Conservation (phyloP, 2,329 filamentous ascomycete genomes). For the Fusarium pininemorale region DNA sequence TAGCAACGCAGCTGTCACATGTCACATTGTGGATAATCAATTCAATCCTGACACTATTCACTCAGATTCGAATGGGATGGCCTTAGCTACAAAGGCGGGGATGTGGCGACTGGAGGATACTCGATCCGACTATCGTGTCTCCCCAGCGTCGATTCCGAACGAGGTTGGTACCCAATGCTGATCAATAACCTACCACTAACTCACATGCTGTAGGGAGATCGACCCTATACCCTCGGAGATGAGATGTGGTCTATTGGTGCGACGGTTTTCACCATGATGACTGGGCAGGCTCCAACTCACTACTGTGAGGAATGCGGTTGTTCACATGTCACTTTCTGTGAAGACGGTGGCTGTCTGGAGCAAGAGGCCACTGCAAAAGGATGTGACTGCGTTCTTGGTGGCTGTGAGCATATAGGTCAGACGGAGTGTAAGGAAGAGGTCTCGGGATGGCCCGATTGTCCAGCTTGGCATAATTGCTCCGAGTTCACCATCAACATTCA, state of each 20-base stretch:
- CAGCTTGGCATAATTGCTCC: slow-evolving; percentile 30
- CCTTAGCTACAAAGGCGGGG: slow-evolving; percentile 25
- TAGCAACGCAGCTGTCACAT: slow-evolving; percentile 51
- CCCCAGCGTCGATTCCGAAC: slow-evolving; percentile 10
- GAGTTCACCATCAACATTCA: slow-evolving; percentile 45
- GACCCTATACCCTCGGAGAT: slow-evolving; percentile 48
- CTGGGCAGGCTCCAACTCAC: slow-evolving; percentile 28
- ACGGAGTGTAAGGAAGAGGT: slow-evolving; percentile 12
- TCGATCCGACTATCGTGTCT: background rate
- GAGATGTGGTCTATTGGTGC: slow-evolving; percentile 52
- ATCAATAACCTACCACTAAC: background rate
- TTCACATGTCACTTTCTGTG: slow-evolving; percentile 46
- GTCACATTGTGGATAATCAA: slow-evolving; percentile 40
- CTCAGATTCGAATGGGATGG: background rate
- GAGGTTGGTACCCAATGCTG: slow-evolving; percentile 1
- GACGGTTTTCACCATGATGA: slow-evolving; percentile 56
- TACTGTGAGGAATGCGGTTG: slow-evolving; percentile 32
- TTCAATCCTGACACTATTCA: background rate
- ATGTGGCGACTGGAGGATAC: slow-evolving; percentile 10
- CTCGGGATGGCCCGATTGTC: slow-evolving; percentile 18
- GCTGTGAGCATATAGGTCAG: slow-evolving; percentile 27
- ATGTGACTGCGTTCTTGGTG: slow-evolving; percentile 38
- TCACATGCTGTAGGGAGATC: slow-evolving; percentile 37
- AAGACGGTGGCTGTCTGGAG: slow-evolving; percentile 42
- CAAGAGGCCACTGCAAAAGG: slow-evolving; percentile 5